Evolutionary conservation across 371 early-diverging fungal species (phyloP), one percentile per base, ranked within the genome.

Genomic region (Saksenaea vasiformis): DNA sequence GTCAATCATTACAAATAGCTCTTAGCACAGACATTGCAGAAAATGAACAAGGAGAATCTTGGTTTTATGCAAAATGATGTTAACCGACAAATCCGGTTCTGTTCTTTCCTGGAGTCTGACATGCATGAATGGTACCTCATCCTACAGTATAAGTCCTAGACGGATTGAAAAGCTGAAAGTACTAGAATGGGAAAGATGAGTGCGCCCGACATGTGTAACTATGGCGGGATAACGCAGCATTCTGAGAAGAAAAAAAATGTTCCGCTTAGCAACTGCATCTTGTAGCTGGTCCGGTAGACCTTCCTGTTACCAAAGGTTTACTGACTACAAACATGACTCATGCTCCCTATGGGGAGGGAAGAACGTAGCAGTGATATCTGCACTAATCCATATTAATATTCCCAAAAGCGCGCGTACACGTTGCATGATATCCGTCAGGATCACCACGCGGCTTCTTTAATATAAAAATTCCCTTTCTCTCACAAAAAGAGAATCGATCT

Each of bases 381-480:
- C 43, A 41, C 43, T 41, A 41, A 41, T 17, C 43, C 43, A 41
- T 41, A 41, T 41, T 41, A 41, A 41, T 41, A n/a, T 41, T 41
- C 43, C 43, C 43, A 41, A 41, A 41, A 41, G 43, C 43, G 43
- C 43, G 43, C 43, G 43, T 41, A 41, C 43, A 41, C 43, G 43
- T 41, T 41, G 43, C 43, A 41, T 41, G 19, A 41, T 14, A 41
- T 41, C 43, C 43, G 43, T 41, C 43, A 41, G 19, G 43, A 41
- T 41, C 43, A 41, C 43, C 43, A 41, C 43, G 19, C 43, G 19
- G 19, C 19, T 41, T 17, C 43, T 41, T 31, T 41, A 41, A 41
- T 41, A 41, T 41, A 41, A 41, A 41, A 41, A 41, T 41, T 41
- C 43, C 19, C n/a, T 41, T 17, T 41, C 15, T 41, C 43, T 41